Evolutionary conservation across 805 yeast genomes (phyloP).

Genomic region (Kregervanrija delftensis): DNA sequence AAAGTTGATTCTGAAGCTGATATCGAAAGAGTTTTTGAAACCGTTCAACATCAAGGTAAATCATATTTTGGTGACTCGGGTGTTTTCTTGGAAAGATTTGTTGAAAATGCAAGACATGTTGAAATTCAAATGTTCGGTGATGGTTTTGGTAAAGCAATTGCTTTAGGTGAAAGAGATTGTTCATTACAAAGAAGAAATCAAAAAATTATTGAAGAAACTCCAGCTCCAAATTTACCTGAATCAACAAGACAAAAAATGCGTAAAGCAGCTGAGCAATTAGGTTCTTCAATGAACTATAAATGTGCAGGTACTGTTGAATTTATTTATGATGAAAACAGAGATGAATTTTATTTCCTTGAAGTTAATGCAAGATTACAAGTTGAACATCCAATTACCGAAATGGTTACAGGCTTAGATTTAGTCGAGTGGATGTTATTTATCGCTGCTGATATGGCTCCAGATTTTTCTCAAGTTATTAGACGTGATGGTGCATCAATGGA

Average conservation of each 20-base stretch:
- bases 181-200: conserved; percentile 96
- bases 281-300: conserved; percentile 77
- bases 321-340: conserved; percentile 79
- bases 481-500: conserved; percentile 92
- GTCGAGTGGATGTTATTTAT: conserved; percentile 96
- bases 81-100: conserved; percentile 90
- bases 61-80: conserved; percentile 94
- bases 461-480: conserved; percentile 50
- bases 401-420: conserved; percentile 88
- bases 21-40: conserved; percentile 75
- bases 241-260: conserved; percentile 69
- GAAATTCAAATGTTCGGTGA: conserved; percentile 97
- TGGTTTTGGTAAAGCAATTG: conserved; percentile 87
- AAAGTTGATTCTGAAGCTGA: conserved; percentile 81
- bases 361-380: conserved; percentile 96
- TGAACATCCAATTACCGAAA: conserved; percentile 95
- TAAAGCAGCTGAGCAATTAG: conserved; percentile 78
- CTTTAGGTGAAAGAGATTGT: conserved; percentile 96
- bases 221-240: conserved; percentile 90
- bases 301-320: conserved; percentile 98
- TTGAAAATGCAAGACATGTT: conserved; percentile 92
- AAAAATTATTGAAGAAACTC: conserved; percentile 94
- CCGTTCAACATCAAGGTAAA: conserved; percentile 91
- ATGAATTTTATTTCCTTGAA: conserved; percentile 90
- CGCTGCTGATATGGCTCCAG: conserved; percentile 87